Conservation (phyloP, 1,139 yeast genomes). For the Saccharomyces uvarum region DNA sequence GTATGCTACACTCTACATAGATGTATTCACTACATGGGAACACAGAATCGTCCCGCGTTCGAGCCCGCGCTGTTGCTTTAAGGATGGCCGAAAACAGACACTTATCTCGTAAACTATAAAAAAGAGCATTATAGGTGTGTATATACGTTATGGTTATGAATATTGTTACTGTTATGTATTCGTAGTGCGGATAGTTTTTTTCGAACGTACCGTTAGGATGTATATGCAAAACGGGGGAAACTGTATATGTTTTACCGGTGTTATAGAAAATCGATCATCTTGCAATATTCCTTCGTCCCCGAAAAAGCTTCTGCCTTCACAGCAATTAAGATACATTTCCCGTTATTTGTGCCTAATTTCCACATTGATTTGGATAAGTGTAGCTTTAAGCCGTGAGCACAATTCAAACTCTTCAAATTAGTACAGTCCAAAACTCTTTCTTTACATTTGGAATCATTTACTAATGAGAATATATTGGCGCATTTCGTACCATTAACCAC, state of each 20-base stretch:
- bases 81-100: not conserved
- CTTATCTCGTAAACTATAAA: not conserved
- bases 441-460: constrained; percentile 18
- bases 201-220: not conserved
- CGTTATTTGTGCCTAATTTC: constrained; percentile 19
- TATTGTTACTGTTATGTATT: not conserved
- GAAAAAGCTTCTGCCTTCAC: constrained; percentile 18
- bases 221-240: not conserved
- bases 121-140: not conserved
- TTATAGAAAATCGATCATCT: constrained; percentile 8
- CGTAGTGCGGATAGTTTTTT: not conserved
- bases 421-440: constrained; percentile 20
- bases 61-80: not conserved
- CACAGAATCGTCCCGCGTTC: not conserved
- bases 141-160: not conserved
- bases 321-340: constrained; percentile 19
- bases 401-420: constrained; percentile 8
- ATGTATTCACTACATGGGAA: not conserved
- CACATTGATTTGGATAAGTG: constrained; percentile 24
- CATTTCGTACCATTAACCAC: constrained; percentile 22
- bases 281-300: constrained; percentile 20
- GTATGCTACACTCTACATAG: not conserved
- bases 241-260: not conserved
- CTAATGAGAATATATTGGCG: constrained; percentile 17
- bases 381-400: constrained; percentile 20